A percentile compares a stretch with the other conserved stretches of the same genome.
These are phyloP conservation scores for Tulasnella sp. DNA, from an alignment of 768 basidiomycete genomes.

Conservation along the genomic window DNA sequence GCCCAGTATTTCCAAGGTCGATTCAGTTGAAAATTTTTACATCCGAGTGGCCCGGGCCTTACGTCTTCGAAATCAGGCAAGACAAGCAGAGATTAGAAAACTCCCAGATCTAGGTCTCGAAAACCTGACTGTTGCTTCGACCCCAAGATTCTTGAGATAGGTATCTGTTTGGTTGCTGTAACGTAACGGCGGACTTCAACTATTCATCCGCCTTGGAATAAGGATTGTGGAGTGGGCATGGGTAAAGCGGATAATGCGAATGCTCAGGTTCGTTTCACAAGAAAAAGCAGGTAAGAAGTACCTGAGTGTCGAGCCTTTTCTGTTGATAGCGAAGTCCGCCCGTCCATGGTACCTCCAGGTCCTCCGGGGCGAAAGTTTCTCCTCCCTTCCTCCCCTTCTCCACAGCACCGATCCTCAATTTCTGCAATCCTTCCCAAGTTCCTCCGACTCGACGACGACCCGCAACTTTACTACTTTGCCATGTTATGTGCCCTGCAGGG, in stretches of 20 bases:
- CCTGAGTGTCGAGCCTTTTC: neutral
- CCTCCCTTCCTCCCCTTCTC: neutral
- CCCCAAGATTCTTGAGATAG: neutral
- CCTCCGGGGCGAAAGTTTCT: conserved; percentile 5
- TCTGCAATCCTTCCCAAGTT: conserved; percentile 5
- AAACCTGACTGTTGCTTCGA: neutral
- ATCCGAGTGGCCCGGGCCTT: neutral
- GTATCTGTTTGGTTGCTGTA: neutral
- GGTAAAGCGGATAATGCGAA: neutral
- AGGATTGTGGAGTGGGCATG: conserved; percentile 2
- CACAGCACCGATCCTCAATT: neutral
- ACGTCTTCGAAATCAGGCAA: neutral
- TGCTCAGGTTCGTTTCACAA: neutral
- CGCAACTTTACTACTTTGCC: neutral
- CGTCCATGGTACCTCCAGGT: neutral
- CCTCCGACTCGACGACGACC: conserved; percentile 4
- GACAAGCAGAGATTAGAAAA: conserved; percentile 9
- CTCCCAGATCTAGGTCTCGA: conserved; percentile 7
- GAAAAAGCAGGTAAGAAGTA: neutral
- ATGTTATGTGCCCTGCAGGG: conserved; percentile 5
- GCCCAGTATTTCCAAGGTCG: neutral
- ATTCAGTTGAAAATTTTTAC: neutral
- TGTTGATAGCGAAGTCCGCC: neutral
- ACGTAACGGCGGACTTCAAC: conserved; percentile 5
- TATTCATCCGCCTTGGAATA: neutral